Conservation (phyloP, 768 basidiomycete species). For the Dioszegia crocea region DNA sequence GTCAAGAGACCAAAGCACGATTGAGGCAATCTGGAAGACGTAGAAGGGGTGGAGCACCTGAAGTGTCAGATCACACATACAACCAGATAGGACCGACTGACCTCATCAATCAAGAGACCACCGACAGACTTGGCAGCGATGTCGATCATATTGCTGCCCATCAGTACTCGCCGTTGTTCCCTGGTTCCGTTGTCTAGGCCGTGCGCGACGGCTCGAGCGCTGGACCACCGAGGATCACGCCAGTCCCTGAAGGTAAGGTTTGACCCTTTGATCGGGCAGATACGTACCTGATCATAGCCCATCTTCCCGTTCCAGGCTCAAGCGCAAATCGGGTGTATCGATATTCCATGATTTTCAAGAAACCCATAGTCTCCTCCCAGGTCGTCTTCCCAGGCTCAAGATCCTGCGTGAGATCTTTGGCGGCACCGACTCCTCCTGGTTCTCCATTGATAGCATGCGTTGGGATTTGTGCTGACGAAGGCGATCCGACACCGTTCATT, state of each 20-base stretch:
- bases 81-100: background rate
- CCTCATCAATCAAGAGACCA: conserved; percentile 70
- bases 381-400: conserved; percentile 47
- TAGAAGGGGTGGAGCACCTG: conserved; percentile 94
- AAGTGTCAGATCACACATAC: conserved; percentile 27
- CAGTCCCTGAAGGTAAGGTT: conserved; percentile 63
- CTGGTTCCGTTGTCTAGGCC: conserved; percentile 61
- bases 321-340: conserved; percentile 86
- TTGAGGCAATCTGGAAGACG: conserved; percentile 94
- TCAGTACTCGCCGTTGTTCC: conserved; percentile 66
- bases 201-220: conserved; percentile 59
- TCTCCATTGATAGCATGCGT: conserved; percentile 23
- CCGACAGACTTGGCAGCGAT: conserved; percentile 79
- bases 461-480: conserved; percentile 7
- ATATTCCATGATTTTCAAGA: conserved; percentile 74
- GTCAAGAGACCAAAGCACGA: conserved; percentile 88
- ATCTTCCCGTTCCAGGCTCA: conserved; percentile 76
- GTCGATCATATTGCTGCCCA: conserved; percentile 82
- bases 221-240: conserved; percentile 74
- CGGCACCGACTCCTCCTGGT: conserved; percentile 40
- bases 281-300: conserved; percentile 70
- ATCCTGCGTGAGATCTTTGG: conserved; percentile 48
- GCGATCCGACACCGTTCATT: conserved; percentile 8
- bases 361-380: conserved; percentile 51
- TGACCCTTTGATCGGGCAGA: background rate